Base-by-base conservation (phyloP, 2,329 filamentous ascomycete genomes). In the Periconia digitata region DNA sequence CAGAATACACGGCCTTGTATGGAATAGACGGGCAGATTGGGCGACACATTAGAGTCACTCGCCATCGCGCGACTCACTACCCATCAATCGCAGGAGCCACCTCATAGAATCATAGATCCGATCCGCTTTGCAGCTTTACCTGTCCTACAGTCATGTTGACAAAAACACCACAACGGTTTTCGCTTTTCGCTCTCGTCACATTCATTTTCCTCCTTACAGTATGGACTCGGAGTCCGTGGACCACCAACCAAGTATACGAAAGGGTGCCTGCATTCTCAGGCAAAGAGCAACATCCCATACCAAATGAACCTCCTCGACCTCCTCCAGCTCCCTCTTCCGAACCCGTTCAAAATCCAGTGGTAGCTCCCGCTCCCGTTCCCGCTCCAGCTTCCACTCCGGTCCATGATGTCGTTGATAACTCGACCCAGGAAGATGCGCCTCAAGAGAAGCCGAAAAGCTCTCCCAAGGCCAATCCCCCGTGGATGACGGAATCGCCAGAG, bases 171-270 rank as follows among this genome's bases (percentile, higher is more conserved):
- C 27, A 32, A 32, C 27, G 27, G 12, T 10, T 74, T 53, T 60
- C 59, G 27, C 53, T 74, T 45, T 53, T 74, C 46, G 64, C 62
- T 20, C 59, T 71, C 29, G 44, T 72, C 41, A 56, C 65, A 17
- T 69, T 74, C 48, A 36, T 62, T 47, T 62, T 66, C 44, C 52
- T 67, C 35, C 55, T 69, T 44, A 54, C 51, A n/a, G 53, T 67
- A 7, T 44, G 66, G 35, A 58, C 60, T 27, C 59, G 64, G 36
- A 60, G 60, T n/a, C 63, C 64, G 17, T 68, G 63, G 64, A 50
- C 54, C 3, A 51, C 55, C 13, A 46, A 55, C 21, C 47, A 50
- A 20, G 58, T 63, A 12, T 67, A 68, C 51, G 59, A 66, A 42
- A 49, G 60, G 32, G 36, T 68, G 17, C 57, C 60, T 16, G 49